A percentile compares a stretch with the other conserved stretches of the same genome.
phyloP scores from a whole-genome alignment of 2,329 filamentous ascomycete species.

The Hymenoscyphus scutula region DNA sequence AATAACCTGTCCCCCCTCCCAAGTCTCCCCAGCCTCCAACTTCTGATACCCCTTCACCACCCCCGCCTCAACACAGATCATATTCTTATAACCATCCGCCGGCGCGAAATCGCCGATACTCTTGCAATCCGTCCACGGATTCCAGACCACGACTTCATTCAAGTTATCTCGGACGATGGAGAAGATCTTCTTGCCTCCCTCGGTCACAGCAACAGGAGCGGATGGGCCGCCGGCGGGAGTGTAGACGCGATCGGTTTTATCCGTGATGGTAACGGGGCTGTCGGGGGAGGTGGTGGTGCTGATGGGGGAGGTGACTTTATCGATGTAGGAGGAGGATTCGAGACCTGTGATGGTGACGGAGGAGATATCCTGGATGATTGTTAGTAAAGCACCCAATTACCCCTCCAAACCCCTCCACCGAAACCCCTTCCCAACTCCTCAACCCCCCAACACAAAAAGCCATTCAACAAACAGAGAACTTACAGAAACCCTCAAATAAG shows the following conservation, averaged over 20 bases:
- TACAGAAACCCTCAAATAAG: conserved; percentile 81
- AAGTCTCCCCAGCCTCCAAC: conserved; percentile 73
- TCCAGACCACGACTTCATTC: conserved; percentile 91
- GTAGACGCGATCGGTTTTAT: conserved; percentile 89
- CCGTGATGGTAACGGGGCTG: conserved; percentile 61
- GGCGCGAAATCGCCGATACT: conserved; percentile 84
- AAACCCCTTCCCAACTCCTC: too few relatives aligned
- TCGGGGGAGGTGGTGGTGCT: conserved; percentile 64
- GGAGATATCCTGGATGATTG: conserved; percentile 66
- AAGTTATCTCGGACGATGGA: conserved; percentile 81
- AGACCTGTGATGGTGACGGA: conserved; percentile 73
- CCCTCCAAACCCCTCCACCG: neutral
- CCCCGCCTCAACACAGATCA: conserved; percentile 93
- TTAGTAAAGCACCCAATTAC: conserved; percentile 4
- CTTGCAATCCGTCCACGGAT: conserved; percentile 83
- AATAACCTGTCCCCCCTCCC: conserved; percentile 51
- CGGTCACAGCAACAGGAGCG: conserved; percentile 56
- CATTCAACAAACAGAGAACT: conserved; percentile 32
- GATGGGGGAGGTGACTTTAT: conserved; percentile 68
- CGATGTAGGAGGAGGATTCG: conserved; percentile 70
- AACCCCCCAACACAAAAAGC: neutral
- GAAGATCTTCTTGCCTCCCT: conserved; percentile 63
- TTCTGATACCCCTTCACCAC: conserved; percentile 78
- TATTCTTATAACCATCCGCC: conserved; percentile 85
- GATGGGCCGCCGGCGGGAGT: conserved; percentile 62